phyloP scores from a whole-genome alignment of 2,329 filamentous ascomycete genomes.

The Exutisphaerella laricina region DNA sequence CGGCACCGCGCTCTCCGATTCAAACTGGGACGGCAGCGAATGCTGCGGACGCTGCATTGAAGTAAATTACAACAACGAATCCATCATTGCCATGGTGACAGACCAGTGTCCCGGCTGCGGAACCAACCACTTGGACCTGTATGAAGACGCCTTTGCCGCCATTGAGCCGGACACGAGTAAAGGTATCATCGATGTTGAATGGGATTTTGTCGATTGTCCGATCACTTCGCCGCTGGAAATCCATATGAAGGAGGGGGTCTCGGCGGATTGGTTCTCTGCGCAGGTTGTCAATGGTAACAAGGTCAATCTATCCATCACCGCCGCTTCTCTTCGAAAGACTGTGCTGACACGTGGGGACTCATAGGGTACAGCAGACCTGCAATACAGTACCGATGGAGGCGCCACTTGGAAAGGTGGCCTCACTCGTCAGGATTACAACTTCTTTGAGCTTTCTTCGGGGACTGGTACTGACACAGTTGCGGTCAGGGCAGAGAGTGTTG shows the following conservation, averaged over 20 bases:
- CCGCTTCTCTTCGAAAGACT: too few species aligned
- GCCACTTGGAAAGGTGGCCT: slow-evolving; percentile 19
- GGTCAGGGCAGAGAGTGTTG: slow-evolving; percentile 51
- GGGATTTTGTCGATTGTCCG: slow-evolving; percentile 48
- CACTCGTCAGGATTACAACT: slow-evolving; percentile 38
- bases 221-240: slow-evolving; percentile 47
- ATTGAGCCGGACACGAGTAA: slow-evolving; percentile 41
- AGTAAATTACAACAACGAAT: slow-evolving; percentile 50
- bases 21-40: slow-evolving; percentile 51
- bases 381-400: slow-evolving; percentile 20
- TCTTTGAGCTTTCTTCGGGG: slow-evolving; percentile 55
- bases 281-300: slow-evolving; percentile 59
- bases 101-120: slow-evolving; percentile 55
- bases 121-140: slow-evolving; percentile 52
- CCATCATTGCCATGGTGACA: slow-evolving; percentile 59
- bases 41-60: slow-evolving; percentile 59
- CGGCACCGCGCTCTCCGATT: slow-evolving; percentile 57
- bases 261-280: slow-evolving; percentile 53
- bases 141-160: slow-evolving; percentile 45
- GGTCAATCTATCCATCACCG: too few species aligned
- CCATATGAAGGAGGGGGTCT: slow-evolving; percentile 51
- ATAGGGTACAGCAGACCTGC: slow-evolving; percentile 15
- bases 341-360: too few species aligned
- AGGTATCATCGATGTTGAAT: slow-evolving; percentile 48
- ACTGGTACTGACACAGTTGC: slow-evolving; percentile 52